A percentile compares a stretch with the other conserved stretches of the same genome.
These are phyloP conservation scores for Ustilago shanxiensis DNA, from an alignment of 1,284 basidiomycete genomes.

Conservation along the genomic window DNA sequence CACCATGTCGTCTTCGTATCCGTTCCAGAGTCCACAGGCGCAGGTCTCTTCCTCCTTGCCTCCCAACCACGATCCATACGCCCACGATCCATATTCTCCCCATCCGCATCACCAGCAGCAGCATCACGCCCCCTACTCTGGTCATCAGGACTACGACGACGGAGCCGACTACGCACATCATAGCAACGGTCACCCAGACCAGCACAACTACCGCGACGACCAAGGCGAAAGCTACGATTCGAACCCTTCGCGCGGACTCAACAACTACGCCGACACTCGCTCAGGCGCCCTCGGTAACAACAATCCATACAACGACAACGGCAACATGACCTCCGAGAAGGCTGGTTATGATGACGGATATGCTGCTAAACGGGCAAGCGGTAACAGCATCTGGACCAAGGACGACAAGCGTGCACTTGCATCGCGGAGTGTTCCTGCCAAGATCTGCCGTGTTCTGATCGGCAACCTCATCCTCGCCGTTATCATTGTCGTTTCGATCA, in stretches of 20 bases:
- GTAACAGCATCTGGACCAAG: constrained; percentile 64
- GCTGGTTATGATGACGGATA: constrained; percentile 25
- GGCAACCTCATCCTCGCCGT: constrained; percentile 60
- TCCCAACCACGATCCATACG: constrained; percentile 14
- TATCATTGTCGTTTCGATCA: constrained; percentile 59
- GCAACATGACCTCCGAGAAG: constrained; percentile 33
- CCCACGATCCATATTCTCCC: constrained; percentile 34
- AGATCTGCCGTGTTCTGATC: constrained; percentile 59
- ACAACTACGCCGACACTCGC: constrained; percentile 18
- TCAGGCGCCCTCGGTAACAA: constrained; percentile 20
- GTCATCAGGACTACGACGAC: constrained; percentile 12
- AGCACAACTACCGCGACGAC: constrained; percentile 19
- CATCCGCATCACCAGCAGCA: constrained; percentile 11
- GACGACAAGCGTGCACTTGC: constrained; percentile 61
- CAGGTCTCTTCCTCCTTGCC: constrained; percentile 33
- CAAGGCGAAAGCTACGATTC: constrained; percentile 29
- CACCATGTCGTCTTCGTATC: constrained; percentile 53
- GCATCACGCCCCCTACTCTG: constrained; percentile 17
- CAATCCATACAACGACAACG: constrained; percentile 4
- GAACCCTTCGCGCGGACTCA: constrained; percentile 22
- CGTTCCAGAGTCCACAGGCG: constrained; percentile 42
- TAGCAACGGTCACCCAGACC: constrained; percentile 4
- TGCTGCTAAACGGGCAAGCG: constrained; percentile 40
- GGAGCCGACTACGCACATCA: constrained; percentile 8
- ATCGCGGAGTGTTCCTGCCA: constrained; percentile 52